Conservation (phyloP, 108 stramenopile genomes). For the Cyclotella atomus region DNA sequence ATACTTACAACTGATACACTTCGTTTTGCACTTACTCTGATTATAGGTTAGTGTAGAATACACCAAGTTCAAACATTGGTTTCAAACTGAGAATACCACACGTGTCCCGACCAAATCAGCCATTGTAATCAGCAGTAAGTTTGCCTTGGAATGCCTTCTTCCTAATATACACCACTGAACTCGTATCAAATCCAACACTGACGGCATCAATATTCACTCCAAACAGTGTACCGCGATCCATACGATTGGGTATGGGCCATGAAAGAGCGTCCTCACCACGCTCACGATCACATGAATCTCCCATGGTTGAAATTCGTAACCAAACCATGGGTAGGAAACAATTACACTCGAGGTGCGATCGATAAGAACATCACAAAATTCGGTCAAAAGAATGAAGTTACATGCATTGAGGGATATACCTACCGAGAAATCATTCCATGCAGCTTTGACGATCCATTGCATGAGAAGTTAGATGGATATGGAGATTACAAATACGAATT, state of each 20-base stretch:
- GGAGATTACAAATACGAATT: conserved; percentile 37
- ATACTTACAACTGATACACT: too few relatives aligned
- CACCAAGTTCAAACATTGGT: conserved; percentile 43
- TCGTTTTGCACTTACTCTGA: too few relatives aligned
- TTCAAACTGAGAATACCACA: conserved; percentile 36
- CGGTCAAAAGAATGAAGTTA: neutral
- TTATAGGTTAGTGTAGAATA: neutral
- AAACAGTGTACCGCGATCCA: conserved; percentile 41
- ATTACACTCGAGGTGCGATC: neutral
- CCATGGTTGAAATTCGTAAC: conserved; percentile 46
- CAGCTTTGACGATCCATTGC: conserved; percentile 1
- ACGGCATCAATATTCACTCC: too few relatives aligned
- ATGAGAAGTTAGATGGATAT: conserved; percentile 18
- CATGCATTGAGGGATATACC: conserved; percentile 26
- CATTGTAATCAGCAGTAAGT: conserved; percentile 38
- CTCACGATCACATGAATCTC: conserved; percentile 35
- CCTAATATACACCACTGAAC: too few relatives aligned
- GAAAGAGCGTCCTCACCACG: conserved; percentile 42
- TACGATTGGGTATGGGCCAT: conserved; percentile 54
- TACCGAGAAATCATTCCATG: conserved; percentile 30
- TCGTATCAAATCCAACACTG: too few relatives aligned
- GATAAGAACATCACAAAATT: conserved; percentile 5
- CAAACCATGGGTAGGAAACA: conserved; percentile 46
- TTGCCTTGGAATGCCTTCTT: too few relatives aligned
- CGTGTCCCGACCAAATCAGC: conserved; percentile 37